These are phyloP conservation scores for Mychonastes homosphaera DNA, from an alignment of 139 green algal genomes.

Conservation along the genomic window DNA sequence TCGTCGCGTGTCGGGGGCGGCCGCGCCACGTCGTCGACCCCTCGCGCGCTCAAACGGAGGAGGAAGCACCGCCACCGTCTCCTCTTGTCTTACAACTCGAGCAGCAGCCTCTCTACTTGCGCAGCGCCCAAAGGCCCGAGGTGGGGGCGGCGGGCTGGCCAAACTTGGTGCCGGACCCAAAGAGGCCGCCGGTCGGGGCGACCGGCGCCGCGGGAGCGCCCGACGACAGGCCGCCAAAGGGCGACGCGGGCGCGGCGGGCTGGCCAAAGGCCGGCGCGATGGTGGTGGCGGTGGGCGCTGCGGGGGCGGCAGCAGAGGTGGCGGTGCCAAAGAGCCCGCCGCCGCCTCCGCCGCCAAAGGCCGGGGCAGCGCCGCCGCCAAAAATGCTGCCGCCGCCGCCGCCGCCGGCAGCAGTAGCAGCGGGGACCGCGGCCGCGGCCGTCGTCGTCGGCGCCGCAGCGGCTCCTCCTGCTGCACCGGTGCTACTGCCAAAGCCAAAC, in stretches of 20 bases:
- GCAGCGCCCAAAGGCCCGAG: background rate
- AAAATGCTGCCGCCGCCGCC: background rate
- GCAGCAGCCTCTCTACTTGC: background rate
- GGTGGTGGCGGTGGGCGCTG: conserved; percentile 5
- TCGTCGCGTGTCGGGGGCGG: background rate
- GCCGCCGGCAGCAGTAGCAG: background rate
- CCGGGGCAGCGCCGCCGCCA: background rate
- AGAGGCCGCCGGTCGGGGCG: background rate
- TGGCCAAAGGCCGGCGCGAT: conserved; percentile 12
- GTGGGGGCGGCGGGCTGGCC: background rate
- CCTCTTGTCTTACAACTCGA: conserved; percentile 8
- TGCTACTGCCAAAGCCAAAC: no score
- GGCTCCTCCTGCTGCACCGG: conserved; percentile 6
- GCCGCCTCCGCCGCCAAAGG: conserved; percentile 8
- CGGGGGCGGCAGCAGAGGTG: background rate
- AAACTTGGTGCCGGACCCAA: background rate
- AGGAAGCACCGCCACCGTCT: no score
- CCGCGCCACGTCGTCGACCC: background rate
- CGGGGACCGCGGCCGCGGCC: background rate
- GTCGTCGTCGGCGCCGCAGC: background rate
- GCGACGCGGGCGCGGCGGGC: background rate
- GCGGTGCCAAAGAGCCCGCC: background rate
- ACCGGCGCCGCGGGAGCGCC: conserved; percentile 10
- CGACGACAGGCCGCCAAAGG: conserved; percentile 7
- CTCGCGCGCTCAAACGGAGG: background rate